phyloP scores from a whole-genome alignment of 2,329 filamentous ascomycete species.

The Fusarium guadeloupense region DNA sequence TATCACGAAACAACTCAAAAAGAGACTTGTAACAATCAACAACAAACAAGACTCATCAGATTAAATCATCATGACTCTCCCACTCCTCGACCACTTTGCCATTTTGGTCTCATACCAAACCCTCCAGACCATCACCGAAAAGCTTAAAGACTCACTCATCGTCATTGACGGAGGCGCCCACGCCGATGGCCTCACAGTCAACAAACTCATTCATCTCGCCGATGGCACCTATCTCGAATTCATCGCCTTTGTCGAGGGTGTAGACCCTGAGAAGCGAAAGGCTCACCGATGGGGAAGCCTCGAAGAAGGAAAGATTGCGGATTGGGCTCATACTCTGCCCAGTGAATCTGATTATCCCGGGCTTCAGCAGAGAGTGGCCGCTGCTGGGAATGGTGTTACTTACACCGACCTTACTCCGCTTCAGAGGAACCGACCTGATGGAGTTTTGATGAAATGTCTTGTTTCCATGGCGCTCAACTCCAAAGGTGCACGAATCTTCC shows the following conservation, averaged over 20 bases:
- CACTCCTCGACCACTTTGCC: conserved; percentile 69
- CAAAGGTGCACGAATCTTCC: conserved; percentile 41
- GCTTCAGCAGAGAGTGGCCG: conserved; percentile 50
- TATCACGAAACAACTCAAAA: not conserved
- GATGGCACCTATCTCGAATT: conserved; percentile 75
- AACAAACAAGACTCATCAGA: not conserved
- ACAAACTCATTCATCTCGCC: conserved; percentile 68
- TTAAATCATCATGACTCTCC: conserved; percentile 23
- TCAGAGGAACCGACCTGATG: conserved; percentile 64
- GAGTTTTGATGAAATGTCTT: conserved; percentile 66
- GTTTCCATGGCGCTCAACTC: conserved; percentile 56
- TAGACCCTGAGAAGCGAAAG: conserved; percentile 50
- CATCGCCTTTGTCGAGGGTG: conserved; percentile 66
- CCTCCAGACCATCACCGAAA: conserved; percentile 57
- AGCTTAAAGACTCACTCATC: conserved; percentile 63
- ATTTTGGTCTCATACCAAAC: conserved; percentile 65
- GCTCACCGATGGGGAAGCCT: conserved; percentile 68
- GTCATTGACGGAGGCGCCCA: conserved; percentile 69
- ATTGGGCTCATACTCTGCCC: conserved; percentile 66
- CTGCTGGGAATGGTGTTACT: conserved; percentile 46
- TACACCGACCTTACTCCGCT: conserved; percentile 62
- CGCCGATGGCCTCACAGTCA: conserved; percentile 67
- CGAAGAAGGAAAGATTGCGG: conserved; percentile 61
- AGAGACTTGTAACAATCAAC: not conserved
- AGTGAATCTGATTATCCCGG: conserved; percentile 48